phyloP scores from a whole-genome alignment of 768 basidiomycete species.

The Hemileccinum impolitum region DNA sequence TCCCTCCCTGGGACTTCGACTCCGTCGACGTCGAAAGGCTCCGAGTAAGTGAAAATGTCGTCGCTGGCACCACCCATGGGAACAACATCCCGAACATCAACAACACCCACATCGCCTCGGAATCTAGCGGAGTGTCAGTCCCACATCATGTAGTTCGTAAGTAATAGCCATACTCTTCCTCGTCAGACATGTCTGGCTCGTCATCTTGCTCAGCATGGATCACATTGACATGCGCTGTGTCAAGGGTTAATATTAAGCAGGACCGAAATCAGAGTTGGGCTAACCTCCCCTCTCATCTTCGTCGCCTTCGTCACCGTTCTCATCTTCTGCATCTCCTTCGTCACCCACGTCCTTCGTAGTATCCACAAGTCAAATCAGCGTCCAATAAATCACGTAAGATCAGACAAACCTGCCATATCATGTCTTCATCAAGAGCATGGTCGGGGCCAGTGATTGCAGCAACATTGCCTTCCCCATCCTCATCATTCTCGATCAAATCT shows the following conservation, averaged over 20 bases:
- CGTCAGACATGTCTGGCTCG: conserved; percentile 63
- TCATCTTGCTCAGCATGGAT: conserved; percentile 62
- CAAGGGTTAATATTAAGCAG: conserved; percentile 7
- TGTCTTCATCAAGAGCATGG: conserved; percentile 48
- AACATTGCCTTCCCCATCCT: conserved; percentile 43
- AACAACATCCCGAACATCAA: conserved; percentile 33
- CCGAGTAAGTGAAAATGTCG: conserved; percentile 54
- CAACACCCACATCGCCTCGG: conserved; percentile 37
- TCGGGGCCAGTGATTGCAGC: conserved; percentile 51
- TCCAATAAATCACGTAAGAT: background rate
- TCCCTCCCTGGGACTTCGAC: conserved; percentile 43
- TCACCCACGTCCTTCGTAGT: conserved; percentile 50
- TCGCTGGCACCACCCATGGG: conserved; percentile 35
- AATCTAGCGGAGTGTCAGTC: conserved; percentile 33
- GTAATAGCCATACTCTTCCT: conserved; percentile 51
- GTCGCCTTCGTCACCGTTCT: conserved; percentile 58
- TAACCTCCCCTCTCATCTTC: conserved; percentile 25
- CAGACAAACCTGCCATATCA: conserved; percentile 53
- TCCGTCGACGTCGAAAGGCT: conserved; percentile 47
- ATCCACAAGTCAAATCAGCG: conserved; percentile 9
- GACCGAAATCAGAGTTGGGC: background rate
- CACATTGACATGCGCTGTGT: conserved; percentile 49
- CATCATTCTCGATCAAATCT: conserved; percentile 59
- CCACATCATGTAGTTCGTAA: background rate
- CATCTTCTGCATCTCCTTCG: conserved; percentile 53